A percentile compares a stretch with the other conserved stretches of the same genome.
phyloP scores from a whole-genome alignment of 176 grass and related monocot species.

The Tuctoria greenei region DNA sequence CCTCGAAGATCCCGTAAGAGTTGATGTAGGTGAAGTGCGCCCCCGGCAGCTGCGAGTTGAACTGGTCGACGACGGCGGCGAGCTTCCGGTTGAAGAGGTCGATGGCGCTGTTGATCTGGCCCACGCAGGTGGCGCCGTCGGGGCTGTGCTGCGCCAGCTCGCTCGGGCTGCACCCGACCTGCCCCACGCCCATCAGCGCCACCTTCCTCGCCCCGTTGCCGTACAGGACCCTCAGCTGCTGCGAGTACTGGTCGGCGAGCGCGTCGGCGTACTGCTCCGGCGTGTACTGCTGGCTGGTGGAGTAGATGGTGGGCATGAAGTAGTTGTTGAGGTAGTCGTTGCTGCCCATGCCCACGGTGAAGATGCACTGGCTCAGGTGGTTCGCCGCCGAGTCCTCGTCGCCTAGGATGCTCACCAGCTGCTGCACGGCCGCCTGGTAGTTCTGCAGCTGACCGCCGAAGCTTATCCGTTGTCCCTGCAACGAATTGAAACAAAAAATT shows the following conservation, averaged over 20 bases:
- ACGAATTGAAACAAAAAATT: background rate
- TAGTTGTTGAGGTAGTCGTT: conserved; percentile 99
- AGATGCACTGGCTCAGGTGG: conserved; percentile 90
- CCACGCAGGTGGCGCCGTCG: conserved; percentile 63
- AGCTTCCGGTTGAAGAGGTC: conserved; percentile 73
- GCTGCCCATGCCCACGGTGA: conserved; percentile 88
- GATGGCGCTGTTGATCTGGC: conserved; percentile 67
- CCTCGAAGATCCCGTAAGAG: conserved; percentile 66
- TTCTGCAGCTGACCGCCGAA: conserved; percentile 67
- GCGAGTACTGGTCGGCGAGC: conserved; percentile 59
- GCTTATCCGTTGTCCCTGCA: conserved; percentile 61
- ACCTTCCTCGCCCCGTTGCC: conserved; percentile 80
- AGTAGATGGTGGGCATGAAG: conserved; percentile 82
- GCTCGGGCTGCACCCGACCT: conserved; percentile 81
- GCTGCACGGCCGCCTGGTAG: conserved; percentile 71
- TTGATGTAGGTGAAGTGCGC: conserved; percentile 92
- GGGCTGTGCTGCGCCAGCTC: conserved; percentile 79
- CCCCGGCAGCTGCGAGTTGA: conserved; percentile 66
- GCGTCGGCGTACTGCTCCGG: conserved; percentile 71
- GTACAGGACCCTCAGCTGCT: conserved; percentile 72
- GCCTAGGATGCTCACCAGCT: conserved; percentile 66
- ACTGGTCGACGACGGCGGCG: conserved; percentile 53
- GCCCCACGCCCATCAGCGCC: conserved; percentile 77
- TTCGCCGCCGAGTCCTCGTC: conserved; percentile 60
- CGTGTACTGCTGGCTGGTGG: conserved; percentile 64